Conservation (phyloP, 1,284 basidiomycete genomes). For the Tilletiaria anomala region DNA sequence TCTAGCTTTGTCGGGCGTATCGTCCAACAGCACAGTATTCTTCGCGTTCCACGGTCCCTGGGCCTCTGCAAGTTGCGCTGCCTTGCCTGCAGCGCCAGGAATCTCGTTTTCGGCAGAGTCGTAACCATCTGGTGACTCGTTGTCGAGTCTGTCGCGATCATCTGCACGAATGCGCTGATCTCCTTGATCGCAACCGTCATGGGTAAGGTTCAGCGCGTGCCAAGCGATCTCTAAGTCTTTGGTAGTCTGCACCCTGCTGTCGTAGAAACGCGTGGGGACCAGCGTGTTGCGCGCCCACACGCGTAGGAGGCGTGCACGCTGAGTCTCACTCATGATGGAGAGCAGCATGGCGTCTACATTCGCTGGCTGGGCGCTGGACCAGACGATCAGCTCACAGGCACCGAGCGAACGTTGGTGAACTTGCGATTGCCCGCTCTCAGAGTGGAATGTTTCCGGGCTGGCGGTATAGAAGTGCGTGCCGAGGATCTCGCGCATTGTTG, state of each 20-base stretch:
- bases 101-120: no score
- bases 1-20: constrained; percentile 59
- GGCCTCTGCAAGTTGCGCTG: background rate
- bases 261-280: constrained; percentile 28
- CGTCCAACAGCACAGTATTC: constrained; percentile 65
- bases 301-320: constrained; percentile 46
- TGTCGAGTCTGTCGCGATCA: no score
- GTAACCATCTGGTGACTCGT: no score
- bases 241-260: constrained; percentile 30
- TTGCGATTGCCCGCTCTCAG: no score
- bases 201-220: constrained; percentile 45
- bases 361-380: constrained; percentile 68
- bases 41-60: constrained; percentile 46
- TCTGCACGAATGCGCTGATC: no score
- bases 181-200: no score
- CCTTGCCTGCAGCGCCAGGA: background rate
- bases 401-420: no score
- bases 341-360: constrained; percentile 51
- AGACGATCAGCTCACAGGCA: constrained; percentile 73
- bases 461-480: no score
- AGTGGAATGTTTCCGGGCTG: no score
- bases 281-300: constrained; percentile 68
- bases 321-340: constrained; percentile 10
- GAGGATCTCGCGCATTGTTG: no score
- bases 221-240: constrained; percentile 67